A percentile compares a stretch with the other conserved stretches of the same genome.
Evolutionary conservation across 2,329 filamentous ascomycete genomes (phyloP).

Genomic region (Akanthomyces lecanii): DNA sequence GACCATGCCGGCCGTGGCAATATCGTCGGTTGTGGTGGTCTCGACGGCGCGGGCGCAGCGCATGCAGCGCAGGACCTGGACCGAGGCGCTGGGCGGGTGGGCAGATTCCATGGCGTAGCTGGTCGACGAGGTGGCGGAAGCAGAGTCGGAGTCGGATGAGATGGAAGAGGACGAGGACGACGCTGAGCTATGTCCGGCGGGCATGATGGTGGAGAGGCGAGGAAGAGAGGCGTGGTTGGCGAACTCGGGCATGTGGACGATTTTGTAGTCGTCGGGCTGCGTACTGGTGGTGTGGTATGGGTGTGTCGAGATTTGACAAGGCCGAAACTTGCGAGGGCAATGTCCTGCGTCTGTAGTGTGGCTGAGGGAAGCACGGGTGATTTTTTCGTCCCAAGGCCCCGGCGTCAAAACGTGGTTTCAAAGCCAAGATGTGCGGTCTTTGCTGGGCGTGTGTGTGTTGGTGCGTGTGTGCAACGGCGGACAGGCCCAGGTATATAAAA

Average conservation of each 20-base stretch:
- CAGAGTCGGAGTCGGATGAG: conserved; percentile 41
- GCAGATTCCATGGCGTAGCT: conserved; percentile 47
- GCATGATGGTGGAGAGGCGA: conserved; percentile 20
- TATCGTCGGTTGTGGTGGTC: conserved; percentile 57
- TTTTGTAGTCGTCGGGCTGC: conserved; percentile 10
- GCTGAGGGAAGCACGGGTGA: not conserved
- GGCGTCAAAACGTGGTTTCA: not conserved
- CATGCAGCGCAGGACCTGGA: conserved; percentile 59
- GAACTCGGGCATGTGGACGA: conserved; percentile 15
- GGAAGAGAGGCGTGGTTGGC: conserved; percentile 11
- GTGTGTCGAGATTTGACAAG: not conserved
- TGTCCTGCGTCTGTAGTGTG: not conserved
- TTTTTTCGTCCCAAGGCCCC: not conserved
- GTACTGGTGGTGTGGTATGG: not conserved
- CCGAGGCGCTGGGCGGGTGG: conserved; percentile 44
- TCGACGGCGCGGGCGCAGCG: conserved; percentile 58
- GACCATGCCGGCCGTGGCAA: conserved; percentile 57
- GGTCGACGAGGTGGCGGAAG: conserved; percentile 29
- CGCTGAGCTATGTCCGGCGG: conserved; percentile 25
- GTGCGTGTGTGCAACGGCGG: not conserved
- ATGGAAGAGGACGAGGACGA: conserved; percentile 30
- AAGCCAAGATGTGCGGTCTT: not conserved
- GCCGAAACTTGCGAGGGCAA: not conserved
- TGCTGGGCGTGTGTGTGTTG: not conserved
- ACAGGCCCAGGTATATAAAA: too few relatives aligned